Evolutionary conservation across 306 rosid genomes (phyloP).

Genomic region (Leucaena leucocephala): DNA sequence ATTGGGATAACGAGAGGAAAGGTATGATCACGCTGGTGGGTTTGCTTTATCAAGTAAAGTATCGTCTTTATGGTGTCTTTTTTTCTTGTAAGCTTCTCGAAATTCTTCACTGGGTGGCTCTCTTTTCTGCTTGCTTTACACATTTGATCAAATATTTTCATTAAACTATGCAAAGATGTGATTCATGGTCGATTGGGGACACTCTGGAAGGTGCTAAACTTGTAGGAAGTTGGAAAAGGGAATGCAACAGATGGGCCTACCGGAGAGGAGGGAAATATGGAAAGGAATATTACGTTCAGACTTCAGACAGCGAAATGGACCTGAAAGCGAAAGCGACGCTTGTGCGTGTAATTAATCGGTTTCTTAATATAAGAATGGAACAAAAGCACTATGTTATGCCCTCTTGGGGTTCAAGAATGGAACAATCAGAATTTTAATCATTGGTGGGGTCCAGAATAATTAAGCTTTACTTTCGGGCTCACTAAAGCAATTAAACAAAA

Average conservation of each 20-base stretch:
- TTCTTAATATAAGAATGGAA: too few relatives aligned
- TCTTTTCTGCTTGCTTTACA: slow-evolving; percentile 46
- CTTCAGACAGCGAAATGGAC: slow-evolving; percentile 6
- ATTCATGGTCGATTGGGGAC: slow-evolving; percentile 28
- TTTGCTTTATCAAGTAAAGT: slow-evolving; percentile 60
- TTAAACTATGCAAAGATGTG: slow-evolving; percentile 35
- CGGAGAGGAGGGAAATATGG: neutral
- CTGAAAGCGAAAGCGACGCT: neutral
- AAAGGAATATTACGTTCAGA: neutral
- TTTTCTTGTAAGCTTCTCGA: slow-evolving; percentile 37
- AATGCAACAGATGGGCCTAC: slow-evolving; percentile 7
- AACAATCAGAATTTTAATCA: slow-evolving; percentile 2
- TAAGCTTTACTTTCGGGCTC: too few relatives aligned
- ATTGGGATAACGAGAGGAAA: slow-evolving; percentile 60
- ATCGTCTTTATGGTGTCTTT: slow-evolving; percentile 13
- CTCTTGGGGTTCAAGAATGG: neutral
- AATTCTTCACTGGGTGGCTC: slow-evolving; percentile 34
- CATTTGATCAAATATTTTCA: slow-evolving; percentile 43
- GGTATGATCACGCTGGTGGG: slow-evolving; percentile 64
- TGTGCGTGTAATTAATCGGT: neutral
- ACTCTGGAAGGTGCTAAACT: slow-evolving; percentile 47
- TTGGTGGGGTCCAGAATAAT: neutral
- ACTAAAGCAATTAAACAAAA: too few relatives aligned
- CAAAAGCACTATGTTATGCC: neutral
- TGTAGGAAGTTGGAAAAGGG: slow-evolving; percentile 2